These are phyloP conservation scores for Zizania latifolia DNA, from an alignment of 176 grass and related monocot genomes.

Conservation along the genomic window DNA sequence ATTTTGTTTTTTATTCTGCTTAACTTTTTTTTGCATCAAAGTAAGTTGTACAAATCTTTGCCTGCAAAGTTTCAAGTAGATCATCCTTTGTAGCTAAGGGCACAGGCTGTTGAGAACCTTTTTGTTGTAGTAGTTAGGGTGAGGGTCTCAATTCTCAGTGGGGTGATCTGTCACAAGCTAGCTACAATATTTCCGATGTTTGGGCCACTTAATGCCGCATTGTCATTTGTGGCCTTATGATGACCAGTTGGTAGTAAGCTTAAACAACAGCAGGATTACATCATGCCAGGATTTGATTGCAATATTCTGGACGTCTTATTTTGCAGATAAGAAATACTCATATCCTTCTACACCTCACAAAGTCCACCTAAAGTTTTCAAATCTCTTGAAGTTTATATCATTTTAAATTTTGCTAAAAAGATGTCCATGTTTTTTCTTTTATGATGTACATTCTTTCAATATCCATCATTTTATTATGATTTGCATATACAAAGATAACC, in stretches of 20 bases:
- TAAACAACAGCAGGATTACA: neutral
- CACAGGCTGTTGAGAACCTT: neutral
- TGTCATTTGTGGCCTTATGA: neutral
- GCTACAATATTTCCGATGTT: neutral
- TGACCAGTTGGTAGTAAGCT: neutral
- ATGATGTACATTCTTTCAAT: neutral
- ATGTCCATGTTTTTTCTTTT: neutral
- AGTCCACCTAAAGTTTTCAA: neutral
- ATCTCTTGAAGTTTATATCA: neutral
- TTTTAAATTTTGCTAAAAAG: neutral
- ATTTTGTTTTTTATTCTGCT: neutral
- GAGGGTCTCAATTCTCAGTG: neutral
- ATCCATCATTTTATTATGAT: neutral
- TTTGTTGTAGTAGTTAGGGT: neutral
- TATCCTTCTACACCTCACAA: neutral
- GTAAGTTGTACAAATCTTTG: neutral
- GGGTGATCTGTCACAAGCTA: neutral
- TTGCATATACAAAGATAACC: slow-evolving; percentile 2
- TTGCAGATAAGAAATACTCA: neutral
- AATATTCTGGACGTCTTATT: neutral
- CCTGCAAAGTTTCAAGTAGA: neutral
- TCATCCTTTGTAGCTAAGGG: neutral
- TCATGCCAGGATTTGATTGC: neutral
- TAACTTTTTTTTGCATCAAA: neutral
- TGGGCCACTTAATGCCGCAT: neutral